phyloP scores from a whole-genome alignment of 495 filamentous ascomycete genomes.

The Penicillium egyptiacum region DNA sequence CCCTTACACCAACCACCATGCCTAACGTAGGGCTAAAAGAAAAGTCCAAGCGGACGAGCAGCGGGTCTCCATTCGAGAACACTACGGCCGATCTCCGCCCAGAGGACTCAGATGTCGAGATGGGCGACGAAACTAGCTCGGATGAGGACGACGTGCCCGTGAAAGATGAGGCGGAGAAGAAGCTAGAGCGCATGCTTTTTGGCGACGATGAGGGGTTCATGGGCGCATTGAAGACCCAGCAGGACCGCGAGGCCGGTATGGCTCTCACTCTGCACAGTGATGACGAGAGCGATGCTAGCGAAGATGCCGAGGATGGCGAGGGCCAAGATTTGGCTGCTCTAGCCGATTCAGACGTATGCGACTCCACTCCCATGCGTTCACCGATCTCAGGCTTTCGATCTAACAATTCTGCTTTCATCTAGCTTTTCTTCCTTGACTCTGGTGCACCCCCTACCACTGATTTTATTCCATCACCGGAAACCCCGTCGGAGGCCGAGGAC shows the following conservation, averaged over 20 bases:
- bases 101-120: constrained; percentile 32
- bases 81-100: constrained; percentile 15
- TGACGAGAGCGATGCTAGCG: constrained; percentile 36
- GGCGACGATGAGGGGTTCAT: constrained; percentile 81
- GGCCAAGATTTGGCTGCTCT: constrained; percentile 57
- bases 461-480: constrained; percentile 34
- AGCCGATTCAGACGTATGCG: constrained; percentile 39
- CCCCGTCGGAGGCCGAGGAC: constrained; percentile 38
- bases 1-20: constrained; percentile 25
- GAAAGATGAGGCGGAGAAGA: constrained; percentile 78
- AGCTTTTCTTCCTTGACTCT: constrained; percentile 74
- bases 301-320: constrained; percentile 27
- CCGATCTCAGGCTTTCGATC: neutral
- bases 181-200: constrained; percentile 82
- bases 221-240: constrained; percentile 58
- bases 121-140: constrained; percentile 31
- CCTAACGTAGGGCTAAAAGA: constrained; percentile 32
- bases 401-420: constrained; percentile 12
- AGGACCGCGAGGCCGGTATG: constrained; percentile 34
- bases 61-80: constrained; percentile 30
- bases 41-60: constrained; percentile 34
- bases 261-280: constrained; percentile 37
- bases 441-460: constrained; percentile 51
- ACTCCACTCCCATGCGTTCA: neutral
- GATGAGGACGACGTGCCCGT: constrained; percentile 51